These are phyloP conservation scores for Stephanodiscus triporus DNA, from an alignment of 108 stramenopile genomes.

Conservation along the genomic window DNA sequence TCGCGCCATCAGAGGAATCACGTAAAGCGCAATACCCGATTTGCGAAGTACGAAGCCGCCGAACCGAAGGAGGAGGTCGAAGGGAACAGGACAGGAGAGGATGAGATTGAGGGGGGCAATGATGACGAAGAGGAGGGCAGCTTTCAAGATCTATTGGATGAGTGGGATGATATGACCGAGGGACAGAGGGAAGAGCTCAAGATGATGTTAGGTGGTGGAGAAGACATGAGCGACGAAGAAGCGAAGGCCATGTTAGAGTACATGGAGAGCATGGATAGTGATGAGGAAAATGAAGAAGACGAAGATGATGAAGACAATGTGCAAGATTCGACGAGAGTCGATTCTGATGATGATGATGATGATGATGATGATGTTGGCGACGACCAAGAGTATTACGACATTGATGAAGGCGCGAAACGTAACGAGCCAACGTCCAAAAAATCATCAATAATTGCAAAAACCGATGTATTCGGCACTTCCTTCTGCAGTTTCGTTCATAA, in stretches of 20 bases:
- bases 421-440: neutral
- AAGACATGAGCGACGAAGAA: conserved; percentile 27
- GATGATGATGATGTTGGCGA: conserved; percentile 20
- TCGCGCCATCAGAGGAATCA: conserved; percentile 64
- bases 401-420: conserved; percentile 2
- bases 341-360: conserved; percentile 27
- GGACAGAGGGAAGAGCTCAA: conserved; percentile 34
- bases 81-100: neutral
- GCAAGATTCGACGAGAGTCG: conserved; percentile 37
- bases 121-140: conserved; percentile 12
- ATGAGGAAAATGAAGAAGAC: conserved; percentile 31
- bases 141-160: conserved; percentile 11
- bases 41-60: conserved; percentile 38
- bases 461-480: conserved; percentile 58
- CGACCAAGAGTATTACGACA: conserved; percentile 22
- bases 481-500: conserved; percentile 89
- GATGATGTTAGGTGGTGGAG: conserved; percentile 18
- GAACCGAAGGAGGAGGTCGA: conserved; percentile 24
- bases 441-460: conserved; percentile 39
- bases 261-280: conserved; percentile 24
- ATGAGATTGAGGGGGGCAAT: conserved; percentile 1
- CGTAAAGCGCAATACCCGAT: conserved; percentile 40
- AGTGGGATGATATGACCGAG: conserved; percentile 13
- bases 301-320: conserved; percentile 44
- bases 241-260: conserved; percentile 34